A percentile compares a stretch with the other conserved stretches of the same genome.
phyloP scores from a whole-genome alignment of 202 grass and related monocot genomes.

The Zoysia matrella region DNA sequence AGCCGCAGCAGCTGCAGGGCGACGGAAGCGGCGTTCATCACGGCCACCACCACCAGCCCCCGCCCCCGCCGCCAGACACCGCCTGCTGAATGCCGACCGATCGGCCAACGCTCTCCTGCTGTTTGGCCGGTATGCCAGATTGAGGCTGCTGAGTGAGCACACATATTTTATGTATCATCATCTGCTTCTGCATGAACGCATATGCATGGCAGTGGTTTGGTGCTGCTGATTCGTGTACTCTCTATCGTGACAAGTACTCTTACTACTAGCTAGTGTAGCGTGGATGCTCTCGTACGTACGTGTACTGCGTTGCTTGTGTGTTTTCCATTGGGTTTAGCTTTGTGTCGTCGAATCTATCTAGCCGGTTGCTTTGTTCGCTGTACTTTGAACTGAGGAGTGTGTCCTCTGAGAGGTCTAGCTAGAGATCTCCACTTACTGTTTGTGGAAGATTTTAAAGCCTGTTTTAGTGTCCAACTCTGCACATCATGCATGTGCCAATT shows the following conservation, averaged over 20 bases:
- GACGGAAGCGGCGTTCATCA: constrained; percentile 28
- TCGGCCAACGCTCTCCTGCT: constrained; percentile 8
- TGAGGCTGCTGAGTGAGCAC: constrained; percentile 12
- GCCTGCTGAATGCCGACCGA: constrained; percentile 35
- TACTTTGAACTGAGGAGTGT: constrained; percentile 33
- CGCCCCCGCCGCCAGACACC: constrained; percentile 50
- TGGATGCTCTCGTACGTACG: constrained; percentile 30
- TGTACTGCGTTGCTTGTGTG: constrained; percentile 40
- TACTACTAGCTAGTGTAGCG: not conserved
- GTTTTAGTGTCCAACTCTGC: constrained; percentile 6
- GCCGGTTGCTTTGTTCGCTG: constrained; percentile 35
- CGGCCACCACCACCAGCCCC: constrained; percentile 49
- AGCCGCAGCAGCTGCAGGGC: constrained; percentile 48
- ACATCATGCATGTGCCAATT: constrained; percentile 61
- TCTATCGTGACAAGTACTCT: not conserved
- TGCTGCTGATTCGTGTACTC: constrained; percentile 35
- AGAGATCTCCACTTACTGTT: constrained; percentile 49
- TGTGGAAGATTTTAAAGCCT: constrained; percentile 42
- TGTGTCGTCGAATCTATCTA: constrained; percentile 35
- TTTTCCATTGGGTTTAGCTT: constrained; percentile 27
- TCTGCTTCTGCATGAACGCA: constrained; percentile 33
- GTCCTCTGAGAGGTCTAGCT: constrained; percentile 16
- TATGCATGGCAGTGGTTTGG: constrained; percentile 44
- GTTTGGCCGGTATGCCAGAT: constrained; percentile 56
- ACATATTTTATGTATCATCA: constrained; percentile 63